Base-by-base conservation (phyloP, 495 filamentous ascomycete genomes). In the Articulospora tetracladia region DNA sequence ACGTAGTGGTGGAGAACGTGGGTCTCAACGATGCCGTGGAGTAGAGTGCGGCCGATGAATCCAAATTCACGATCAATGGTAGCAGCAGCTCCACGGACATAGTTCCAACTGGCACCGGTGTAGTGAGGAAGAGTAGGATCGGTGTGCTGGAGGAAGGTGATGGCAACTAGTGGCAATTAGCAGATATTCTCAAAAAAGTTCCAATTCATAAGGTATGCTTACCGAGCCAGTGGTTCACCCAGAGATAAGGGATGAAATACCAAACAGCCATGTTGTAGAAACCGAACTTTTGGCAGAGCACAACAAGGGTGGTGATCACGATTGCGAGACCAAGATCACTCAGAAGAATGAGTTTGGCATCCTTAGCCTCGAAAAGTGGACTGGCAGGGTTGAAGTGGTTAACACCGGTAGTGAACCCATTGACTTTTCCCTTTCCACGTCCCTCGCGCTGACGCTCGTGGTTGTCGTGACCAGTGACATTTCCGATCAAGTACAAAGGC, bases 141-240 rank as follows among this genome's bases (percentile, higher is more conserved):
- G 59, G 91, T 95, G 79, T 96, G 92, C 71, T 96, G 91, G 41
- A 96, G 86, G 78, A 85, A 96, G 58, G 92, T 96, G 73, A 92
- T 90, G 65, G 87, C 86, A 59, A 91, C 87, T 88, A 59, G 67
- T 58, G 60, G 65, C 72, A 53, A 81, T 72, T 74, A 60, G 63
- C 28, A 19, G 13, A 32, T 13, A 44, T 26, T 19, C 34, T 0
- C 3, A 10, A 53, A 34, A 47, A 49, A 12, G 23, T 41, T 50
- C n/a, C 53, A 12, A 23, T 41, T 50, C n/a, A 44, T 25, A 24
- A 53, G 3, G n/a, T 39, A 24, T 52, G 76, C 85, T 77, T 83
- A 88, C 86, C 86, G 55, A 92, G 84, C 88, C 94, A 98, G 84
- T 98, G 93, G 83, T 98, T 96, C 24, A 98, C 94, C 93, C 93